Base-by-base conservation (phyloP, 2,329 filamentous ascomycete genomes). In the Colletotrichum acutatum region DNA sequence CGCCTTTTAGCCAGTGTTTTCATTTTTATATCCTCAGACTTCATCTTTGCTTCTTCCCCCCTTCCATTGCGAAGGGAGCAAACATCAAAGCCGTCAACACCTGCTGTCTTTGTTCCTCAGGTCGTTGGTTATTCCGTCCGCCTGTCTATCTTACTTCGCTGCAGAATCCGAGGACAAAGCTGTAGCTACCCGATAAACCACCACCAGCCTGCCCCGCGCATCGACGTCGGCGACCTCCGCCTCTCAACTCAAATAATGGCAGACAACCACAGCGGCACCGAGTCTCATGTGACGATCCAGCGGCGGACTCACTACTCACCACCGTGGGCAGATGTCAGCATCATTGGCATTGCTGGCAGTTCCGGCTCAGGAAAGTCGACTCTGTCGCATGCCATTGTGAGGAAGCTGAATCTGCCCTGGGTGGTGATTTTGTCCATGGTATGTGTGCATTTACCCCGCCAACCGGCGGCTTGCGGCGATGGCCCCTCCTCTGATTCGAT, bases 391-490 rank as follows among this genome's bases (percentile, higher is more conserved):
- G 95, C 96, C 75, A 98, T 99, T 77, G 94, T 98, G 76, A 92
- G 90, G 78, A 92, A 94, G 78, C 86, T 99, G 78, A 98, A 97
- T 83, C 86, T 99, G 75, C 97, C 97, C 69, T 99, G 97, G 96
- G 97, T 99, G 74, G 95, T 98, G 62, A 98, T 99, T 83, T 84
- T 99, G 78, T 97, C 95, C 54, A 98, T 99, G 93, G 95, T 96
- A 88, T 80, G 85, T 80, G 71, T 69, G 30, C 52, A 60, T 71
- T 66, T 74, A 74, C 74, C 61, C 60, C 74, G 52, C 71, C 62
- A 64, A 68, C 26, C 49, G n/a, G 30, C 24, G n/a, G 30, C 24
- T 28, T 12, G 26, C 32, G 22, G 3, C 8, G 28, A 37, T 4
- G 16, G 37, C 37, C 37, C 37, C 22, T 26, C 19, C 49, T 37